Evolutionary conservation across 352 stramenopile species (phyloP).

Genomic region (Globisporangium rhizosaccharum): DNA sequence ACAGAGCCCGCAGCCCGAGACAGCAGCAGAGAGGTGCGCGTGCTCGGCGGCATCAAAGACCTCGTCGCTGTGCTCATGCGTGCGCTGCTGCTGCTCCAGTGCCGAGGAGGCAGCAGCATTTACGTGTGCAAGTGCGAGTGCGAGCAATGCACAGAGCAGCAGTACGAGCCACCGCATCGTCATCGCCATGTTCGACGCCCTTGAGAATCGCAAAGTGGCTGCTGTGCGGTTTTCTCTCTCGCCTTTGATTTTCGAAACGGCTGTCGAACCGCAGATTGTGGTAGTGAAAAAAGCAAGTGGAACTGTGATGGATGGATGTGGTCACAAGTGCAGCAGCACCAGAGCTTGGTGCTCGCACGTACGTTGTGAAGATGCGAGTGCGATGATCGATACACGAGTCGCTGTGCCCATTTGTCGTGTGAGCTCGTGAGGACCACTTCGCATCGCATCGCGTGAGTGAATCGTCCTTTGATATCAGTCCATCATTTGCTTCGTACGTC

Average conservation of each 20-base stretch:
- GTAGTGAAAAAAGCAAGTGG: too few relatives aligned
- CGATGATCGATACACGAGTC: too few relatives aligned
- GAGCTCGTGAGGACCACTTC: too few relatives aligned
- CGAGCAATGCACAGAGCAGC: slow-evolving; percentile 10
- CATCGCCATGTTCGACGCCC: neutral
- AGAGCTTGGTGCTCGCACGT: too few relatives aligned
- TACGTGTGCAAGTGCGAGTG: neutral
- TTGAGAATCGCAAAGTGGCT: neutral
- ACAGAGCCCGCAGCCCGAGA: slow-evolving; percentile 56
- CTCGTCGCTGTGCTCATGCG: slow-evolving; percentile 4
- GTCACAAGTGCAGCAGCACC: too few relatives aligned
- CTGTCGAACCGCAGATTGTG: too few relatives aligned
- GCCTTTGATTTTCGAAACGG: neutral
- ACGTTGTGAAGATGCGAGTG: too few relatives aligned
- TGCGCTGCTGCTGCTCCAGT: slow-evolving; percentile 4
- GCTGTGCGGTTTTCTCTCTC: neutral
- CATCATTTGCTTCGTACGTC: too few relatives aligned
- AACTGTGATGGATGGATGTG: too few relatives aligned
- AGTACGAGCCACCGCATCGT: slow-evolving; percentile 9
- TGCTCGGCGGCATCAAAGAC: slow-evolving; percentile 26
- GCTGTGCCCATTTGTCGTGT: too few relatives aligned
- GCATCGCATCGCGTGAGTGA: too few relatives aligned
- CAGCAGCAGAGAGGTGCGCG: slow-evolving; percentile 34
- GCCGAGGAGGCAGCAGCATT: neutral
- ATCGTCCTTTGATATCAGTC: too few relatives aligned